A percentile compares a stretch with the other conserved stretches of the same genome.
Conservation (phyloP, 2,329 filamentous ascomycete genomes). For the Aspergillus udagawae region DNA sequence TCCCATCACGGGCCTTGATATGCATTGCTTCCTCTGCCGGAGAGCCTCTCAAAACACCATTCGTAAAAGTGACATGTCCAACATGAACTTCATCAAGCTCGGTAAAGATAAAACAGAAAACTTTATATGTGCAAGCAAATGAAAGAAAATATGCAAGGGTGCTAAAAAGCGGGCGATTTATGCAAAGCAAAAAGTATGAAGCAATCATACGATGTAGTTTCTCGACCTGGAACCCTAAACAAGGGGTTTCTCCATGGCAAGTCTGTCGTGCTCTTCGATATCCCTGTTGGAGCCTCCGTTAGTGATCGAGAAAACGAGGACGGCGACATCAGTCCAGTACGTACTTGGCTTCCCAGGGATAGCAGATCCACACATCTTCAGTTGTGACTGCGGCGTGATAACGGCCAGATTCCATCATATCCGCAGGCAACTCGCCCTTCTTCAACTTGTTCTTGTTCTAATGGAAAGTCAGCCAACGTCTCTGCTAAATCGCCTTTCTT, state of each 20-base stretch:
- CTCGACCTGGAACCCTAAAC: slow-evolving; percentile 15
- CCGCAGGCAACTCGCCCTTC: slow-evolving; percentile 77
- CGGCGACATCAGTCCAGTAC: slow-evolving; percentile 23
- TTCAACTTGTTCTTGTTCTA: slow-evolving; percentile 97
- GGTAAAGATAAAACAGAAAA: background rate
- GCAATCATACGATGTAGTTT: background rate
- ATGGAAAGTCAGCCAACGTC: slow-evolving; percentile 8
- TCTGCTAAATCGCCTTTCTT: background rate
- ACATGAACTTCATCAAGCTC: slow-evolving; percentile 5
- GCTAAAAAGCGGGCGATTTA: background rate
- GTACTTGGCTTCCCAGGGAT: slow-evolving; percentile 90
- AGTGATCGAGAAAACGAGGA: slow-evolving; percentile 5
- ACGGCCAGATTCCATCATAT: slow-evolving; percentile 67
- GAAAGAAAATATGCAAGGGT: slow-evolving; percentile 5
- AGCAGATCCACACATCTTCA: slow-evolving; percentile 96
- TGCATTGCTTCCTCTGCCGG: slow-evolving; percentile 16
- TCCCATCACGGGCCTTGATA: background rate
- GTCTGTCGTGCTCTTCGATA: slow-evolving; percentile 84
- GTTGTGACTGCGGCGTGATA: slow-evolving; percentile 87
- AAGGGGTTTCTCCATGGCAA: slow-evolving; percentile 51
- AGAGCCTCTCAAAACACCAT: slow-evolving; percentile 14
- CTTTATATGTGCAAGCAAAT: slow-evolving; percentile 14
- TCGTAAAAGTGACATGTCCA: slow-evolving; percentile 15
- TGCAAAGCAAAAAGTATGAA: background rate
- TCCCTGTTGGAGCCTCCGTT: slow-evolving; percentile 48